Evolutionary conservation across 176 grass and related monocot genomes (phyloP).

Genomic region (Lolium perenne): DNA sequence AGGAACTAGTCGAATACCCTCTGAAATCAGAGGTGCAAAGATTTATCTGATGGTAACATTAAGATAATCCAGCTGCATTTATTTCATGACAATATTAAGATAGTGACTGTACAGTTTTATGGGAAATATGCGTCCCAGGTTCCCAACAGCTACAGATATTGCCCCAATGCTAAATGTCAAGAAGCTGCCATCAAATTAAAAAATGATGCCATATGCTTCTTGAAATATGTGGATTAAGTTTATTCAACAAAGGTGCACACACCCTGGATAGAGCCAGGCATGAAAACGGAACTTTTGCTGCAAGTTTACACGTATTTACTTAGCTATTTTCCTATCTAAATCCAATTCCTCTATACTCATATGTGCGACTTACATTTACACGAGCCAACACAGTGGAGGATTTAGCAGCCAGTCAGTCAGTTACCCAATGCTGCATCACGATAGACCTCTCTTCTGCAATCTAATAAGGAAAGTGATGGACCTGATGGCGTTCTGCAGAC

Average conservation of each 20-base stretch:
- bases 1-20: too few relatives aligned
- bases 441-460: conserved; percentile 57
- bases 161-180: too few relatives aligned
- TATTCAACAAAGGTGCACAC: not conserved
- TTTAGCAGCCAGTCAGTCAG: not conserved
- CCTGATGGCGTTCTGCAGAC: conserved; percentile 53
- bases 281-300: not conserved
- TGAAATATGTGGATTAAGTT: not conserved
- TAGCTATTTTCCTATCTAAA: not conserved
- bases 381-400: not conserved
- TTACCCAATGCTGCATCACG: conserved; percentile 12
- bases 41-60: too few relatives aligned
- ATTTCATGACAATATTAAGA: too few relatives aligned
- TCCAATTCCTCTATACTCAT: not conserved
- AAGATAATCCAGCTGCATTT: too few relatives aligned
- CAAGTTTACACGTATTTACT: not conserved
- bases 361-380: conserved; percentile 18
- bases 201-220: not conserved
- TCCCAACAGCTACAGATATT: too few relatives aligned
- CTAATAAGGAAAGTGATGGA: conserved; percentile 56
- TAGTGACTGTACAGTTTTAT: too few relatives aligned
- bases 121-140: too few relatives aligned
- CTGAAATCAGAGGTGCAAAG: too few relatives aligned
- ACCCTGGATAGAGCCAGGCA: not conserved
- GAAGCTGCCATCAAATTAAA: too few relatives aligned